A percentile compares a stretch with the other conserved stretches of the same genome.
Conservation (phyloP, 208 protist genomes). For the Leishmania gerbilli region DNA sequence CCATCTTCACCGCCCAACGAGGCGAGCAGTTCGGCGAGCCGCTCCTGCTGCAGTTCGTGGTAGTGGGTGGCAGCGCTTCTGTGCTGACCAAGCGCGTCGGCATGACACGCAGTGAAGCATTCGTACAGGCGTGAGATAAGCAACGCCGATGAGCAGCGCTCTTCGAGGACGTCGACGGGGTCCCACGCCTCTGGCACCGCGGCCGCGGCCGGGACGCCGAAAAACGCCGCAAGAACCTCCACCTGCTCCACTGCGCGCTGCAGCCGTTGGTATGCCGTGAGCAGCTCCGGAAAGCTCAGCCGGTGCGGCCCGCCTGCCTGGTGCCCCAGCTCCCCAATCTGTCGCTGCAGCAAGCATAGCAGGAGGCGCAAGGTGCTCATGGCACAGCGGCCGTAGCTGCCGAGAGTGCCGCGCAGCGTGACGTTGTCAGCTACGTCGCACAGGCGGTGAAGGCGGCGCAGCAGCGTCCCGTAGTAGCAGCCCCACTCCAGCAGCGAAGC, state of each 20-base stretch:
- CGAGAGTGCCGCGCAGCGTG: slow-evolving; percentile 49
- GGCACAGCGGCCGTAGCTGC: slow-evolving; percentile 74
- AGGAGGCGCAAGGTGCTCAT: slow-evolving; percentile 51
- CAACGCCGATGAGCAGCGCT: slow-evolving; percentile 56
- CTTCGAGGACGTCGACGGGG: slow-evolving; percentile 17
- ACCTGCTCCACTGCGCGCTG: slow-evolving; percentile 42
- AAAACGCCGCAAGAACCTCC: slow-evolving; percentile 52
- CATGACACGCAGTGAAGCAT: slow-evolving; percentile 35
- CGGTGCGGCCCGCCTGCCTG: slow-evolving; percentile 49
- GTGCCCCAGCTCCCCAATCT: slow-evolving; percentile 49
- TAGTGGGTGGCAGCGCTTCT: slow-evolving; percentile 14
- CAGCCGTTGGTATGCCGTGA: slow-evolving; percentile 53
- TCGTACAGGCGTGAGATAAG: slow-evolving; percentile 60
- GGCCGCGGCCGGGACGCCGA: slow-evolving; percentile 36
- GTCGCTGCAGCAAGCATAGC: slow-evolving; percentile 46
- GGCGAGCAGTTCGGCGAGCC: background rate
- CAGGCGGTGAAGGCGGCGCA: slow-evolving; percentile 60
- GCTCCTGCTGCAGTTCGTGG: slow-evolving; percentile 18
- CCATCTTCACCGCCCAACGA: background rate
- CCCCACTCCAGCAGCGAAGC: slow-evolving; percentile 63
- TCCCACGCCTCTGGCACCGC: slow-evolving; percentile 13
- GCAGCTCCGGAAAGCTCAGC: slow-evolving; percentile 57
- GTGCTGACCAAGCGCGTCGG: slow-evolving; percentile 40
- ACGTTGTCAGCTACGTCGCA: slow-evolving; percentile 45
- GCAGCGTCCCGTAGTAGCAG: slow-evolving; percentile 72